Conservation (phyloP, 2,329 filamentous ascomycete genomes). For the Aureobasidium sp. region DNA sequence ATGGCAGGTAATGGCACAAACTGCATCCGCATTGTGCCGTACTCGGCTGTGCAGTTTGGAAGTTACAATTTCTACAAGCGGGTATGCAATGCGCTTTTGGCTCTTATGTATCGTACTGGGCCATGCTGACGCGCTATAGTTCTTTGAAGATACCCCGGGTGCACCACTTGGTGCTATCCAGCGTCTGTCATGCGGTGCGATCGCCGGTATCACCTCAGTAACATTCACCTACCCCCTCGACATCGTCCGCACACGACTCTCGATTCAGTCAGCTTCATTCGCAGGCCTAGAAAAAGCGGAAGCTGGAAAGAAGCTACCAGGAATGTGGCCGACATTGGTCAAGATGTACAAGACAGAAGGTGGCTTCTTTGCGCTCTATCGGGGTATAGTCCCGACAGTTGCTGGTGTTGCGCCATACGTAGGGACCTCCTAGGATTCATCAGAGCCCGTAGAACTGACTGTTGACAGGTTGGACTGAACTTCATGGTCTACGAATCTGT, state of each 20-base stretch:
- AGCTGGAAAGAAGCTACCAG: constrained; percentile 60
- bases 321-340: constrained; percentile 81
- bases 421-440: constrained; percentile 23
- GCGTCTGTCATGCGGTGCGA: constrained; percentile 80
- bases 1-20: constrained; percentile 98
- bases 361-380: constrained; percentile 76
- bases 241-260: constrained; percentile 90
- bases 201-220: constrained; percentile 92
- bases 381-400: constrained; percentile 88
- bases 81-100: constrained; percentile 45
- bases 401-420: constrained; percentile 94
- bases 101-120: neutral
- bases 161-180: constrained; percentile 65
- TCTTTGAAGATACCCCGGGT: constrained; percentile 71
- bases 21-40: constrained; percentile 95
- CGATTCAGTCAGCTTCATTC: constrained; percentile 96
- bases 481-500: constrained; percentile 98
- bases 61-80: constrained; percentile 97
- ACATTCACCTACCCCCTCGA: constrained; percentile 93
- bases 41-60: constrained; percentile 96
- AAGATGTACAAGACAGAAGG: constrained; percentile 90
- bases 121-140: constrained; percentile 33
- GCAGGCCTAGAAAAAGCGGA: constrained; percentile 60
- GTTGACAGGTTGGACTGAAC: constrained; percentile 73
- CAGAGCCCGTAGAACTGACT: constrained; percentile 16